phyloP scores from a whole-genome alignment of 2,329 filamentous ascomycete species.

The Biscogniauxia sp. region DNA sequence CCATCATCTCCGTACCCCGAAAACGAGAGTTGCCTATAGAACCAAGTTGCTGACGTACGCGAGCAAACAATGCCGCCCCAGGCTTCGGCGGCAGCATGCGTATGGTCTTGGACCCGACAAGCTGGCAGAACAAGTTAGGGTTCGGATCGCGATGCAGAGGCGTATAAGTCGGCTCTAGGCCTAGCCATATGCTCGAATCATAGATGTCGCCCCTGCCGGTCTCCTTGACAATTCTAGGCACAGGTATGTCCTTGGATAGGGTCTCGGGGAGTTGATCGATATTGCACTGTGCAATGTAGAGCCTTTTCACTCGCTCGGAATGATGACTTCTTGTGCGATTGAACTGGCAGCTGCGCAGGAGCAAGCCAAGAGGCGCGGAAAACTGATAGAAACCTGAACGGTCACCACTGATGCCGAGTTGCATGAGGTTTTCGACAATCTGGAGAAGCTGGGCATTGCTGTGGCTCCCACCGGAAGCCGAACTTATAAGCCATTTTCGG shows the following conservation, averaged over 20 bases:
- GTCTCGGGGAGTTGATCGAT: conserved; percentile 64
- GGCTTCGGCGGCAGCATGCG: conserved; percentile 65
- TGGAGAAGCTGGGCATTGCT: conserved; percentile 1
- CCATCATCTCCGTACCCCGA: conserved; percentile 88
- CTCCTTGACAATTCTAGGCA: conserved; percentile 59
- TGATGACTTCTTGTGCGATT: conserved; percentile 33
- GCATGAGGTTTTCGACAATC: conserved; percentile 28
- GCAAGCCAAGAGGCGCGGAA: conserved; percentile 60
- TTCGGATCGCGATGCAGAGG: conserved; percentile 92
- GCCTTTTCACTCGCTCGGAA: conserved; percentile 31
- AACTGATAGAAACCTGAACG: conserved; percentile 52
- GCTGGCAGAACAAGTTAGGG: conserved; percentile 85
- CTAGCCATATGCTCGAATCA: conserved; percentile 82
- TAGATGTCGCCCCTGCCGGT: conserved; percentile 83
- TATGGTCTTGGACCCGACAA: conserved; percentile 70
- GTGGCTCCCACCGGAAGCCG: conserved; percentile 1
- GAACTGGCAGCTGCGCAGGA: conserved; percentile 56
- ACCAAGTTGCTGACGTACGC: conserved; percentile 43
- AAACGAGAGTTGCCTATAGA: conserved; percentile 48
- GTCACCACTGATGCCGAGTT: conserved; percentile 12
- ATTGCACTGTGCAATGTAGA: conserved; percentile 85
- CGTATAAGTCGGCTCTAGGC: conserved; percentile 81
- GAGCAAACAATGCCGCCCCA: conserved; percentile 63
- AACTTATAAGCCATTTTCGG: conserved; percentile 19
- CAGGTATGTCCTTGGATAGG: conserved; percentile 65